Conservation (phyloP, 176 grass and related monocot genomes). For the Zea mays region DNA sequence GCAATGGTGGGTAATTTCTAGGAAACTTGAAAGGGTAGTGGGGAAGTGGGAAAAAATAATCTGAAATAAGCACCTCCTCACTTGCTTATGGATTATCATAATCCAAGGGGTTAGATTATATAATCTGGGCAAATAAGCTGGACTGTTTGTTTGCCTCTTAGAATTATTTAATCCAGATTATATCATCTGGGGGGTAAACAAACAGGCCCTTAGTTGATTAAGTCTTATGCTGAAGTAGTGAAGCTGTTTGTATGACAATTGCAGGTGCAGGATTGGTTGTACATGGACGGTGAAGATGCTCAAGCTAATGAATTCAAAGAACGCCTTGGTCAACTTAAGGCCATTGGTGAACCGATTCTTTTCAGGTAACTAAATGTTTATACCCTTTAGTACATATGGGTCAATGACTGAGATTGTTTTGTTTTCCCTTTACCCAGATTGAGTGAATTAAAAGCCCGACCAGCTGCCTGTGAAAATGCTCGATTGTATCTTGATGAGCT, state of each 20-base stretch:
- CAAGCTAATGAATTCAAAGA: slow-evolving; percentile 90
- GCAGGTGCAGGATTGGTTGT: slow-evolving; percentile 98
- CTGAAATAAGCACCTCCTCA: no score
- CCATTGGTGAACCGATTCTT: slow-evolving; percentile 86
- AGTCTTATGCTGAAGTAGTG: slow-evolving; percentile 22
- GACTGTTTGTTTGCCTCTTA: no score
- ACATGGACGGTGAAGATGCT: slow-evolving; percentile 97
- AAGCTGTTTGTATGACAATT: slow-evolving; percentile 29
- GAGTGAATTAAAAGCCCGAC: slow-evolving; percentile 76
- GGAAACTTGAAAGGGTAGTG: no score
- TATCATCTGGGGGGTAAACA: no score
- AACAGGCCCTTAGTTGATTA: slow-evolving; percentile 25
- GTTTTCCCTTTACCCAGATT: slow-evolving; percentile 53
- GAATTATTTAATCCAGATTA: no score
- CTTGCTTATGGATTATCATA: no score
- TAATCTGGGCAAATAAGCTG: no score
- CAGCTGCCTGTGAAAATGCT: slow-evolving; percentile 75
- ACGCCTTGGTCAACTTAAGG: slow-evolving; percentile 78
- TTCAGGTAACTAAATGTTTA: slow-evolving; percentile 63
- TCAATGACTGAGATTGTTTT: slow-evolving; percentile 23
- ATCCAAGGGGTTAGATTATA: no score
- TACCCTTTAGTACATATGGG: neutral
- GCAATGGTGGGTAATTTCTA: no score
- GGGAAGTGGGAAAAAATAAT: no score
- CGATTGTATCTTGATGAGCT: slow-evolving; percentile 71